Base-by-base conservation (phyloP, 176 grass and related monocot species). In the Stipa capillata region DNA sequence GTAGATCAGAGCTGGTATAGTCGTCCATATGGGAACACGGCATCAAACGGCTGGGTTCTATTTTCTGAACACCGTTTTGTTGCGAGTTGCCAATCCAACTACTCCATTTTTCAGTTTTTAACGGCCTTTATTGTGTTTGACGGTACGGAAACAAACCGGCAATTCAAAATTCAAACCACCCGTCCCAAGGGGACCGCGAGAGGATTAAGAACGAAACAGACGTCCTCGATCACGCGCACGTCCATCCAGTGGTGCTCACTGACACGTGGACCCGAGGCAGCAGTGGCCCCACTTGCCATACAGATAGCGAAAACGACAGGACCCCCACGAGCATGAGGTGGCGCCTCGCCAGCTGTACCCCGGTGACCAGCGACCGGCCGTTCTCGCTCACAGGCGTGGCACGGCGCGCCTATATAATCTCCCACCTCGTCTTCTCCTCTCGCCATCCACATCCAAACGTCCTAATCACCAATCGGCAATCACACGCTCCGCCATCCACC, bases 121-220 rank as follows among this genome's bases (percentile, higher is more conserved):
- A 64, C 87, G 69, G 29, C 62, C 43, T 47, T 48, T 32, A 7
- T 47, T 63, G 77, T 17, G 61, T 81, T 84, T 76, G 72, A 85
- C 63, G 55, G 82, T 81, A 81, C 82, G 82, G 63, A 33, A 89
- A 27, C 17, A 37, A 71, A 48, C 5, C 2, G 37, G n/a, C 36
- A 56, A 64, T 89, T 89, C 82, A 65, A 89, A 89, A 64, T 85
- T 89, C 82, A 77, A 89, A 89, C 71, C 36, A 37, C 14, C 50
- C 67, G 67, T 7, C 67, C 48, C 66, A 6, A 7, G 7, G 57
- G 68, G 67, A 44, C 39, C 80, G 17, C 31, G 8, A 29, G 1
- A 6, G 44, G 76, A 25, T 62, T 11, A 71, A 29, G 44, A 76
- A 43, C 82, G 82, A 82, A 77, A 64, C 87, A 82, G n/a, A 72